Percentiles rank a stretch among this genome's conserved stretches.
Conservation (phyloP, 2,329 filamentous ascomycete genomes). For the Aspergillus pseudotamarii region DNA sequence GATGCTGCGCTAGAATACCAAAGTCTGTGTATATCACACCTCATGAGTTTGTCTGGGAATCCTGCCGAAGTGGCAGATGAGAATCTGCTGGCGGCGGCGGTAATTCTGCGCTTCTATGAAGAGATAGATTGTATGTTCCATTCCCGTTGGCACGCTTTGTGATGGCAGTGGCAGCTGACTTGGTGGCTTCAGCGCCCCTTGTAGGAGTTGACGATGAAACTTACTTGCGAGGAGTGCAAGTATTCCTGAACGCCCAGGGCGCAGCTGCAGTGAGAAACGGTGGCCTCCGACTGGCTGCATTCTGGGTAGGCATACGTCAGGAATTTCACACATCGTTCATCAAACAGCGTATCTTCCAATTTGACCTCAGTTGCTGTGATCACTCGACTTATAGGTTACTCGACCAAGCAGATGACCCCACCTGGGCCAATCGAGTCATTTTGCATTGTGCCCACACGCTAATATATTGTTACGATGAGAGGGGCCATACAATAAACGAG, state of each 20-base stretch:
- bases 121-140: constrained; percentile 36
- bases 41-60: constrained; percentile 32
- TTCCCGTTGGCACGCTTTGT: neutral
- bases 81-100: constrained; percentile 42
- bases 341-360: constrained; percentile 35
- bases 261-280: constrained; percentile 6
- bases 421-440: constrained; percentile 58
- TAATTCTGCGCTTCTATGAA: constrained; percentile 48
- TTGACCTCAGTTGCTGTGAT: constrained; percentile 10
- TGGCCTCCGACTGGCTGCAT: constrained; percentile 44
- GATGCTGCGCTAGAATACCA: constrained; percentile 43
- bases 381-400: constrained; percentile 9
- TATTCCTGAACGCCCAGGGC: constrained; percentile 27
- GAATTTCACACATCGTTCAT: constrained; percentile 51
- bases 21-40: constrained; percentile 40
- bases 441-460: constrained; percentile 63
- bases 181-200: constrained; percentile 17
- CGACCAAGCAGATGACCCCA: constrained; percentile 10
- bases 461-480: constrained; percentile 59
- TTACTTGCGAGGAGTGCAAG: constrained; percentile 25
- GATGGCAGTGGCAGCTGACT: neutral
- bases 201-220: constrained; percentile 24
- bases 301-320: constrained; percentile 52
- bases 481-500: constrained; percentile 31
- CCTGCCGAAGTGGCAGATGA: constrained; percentile 7